phyloP scores from a whole-genome alignment of 805 yeast species.

The Myxozyma melibiosi region DNA sequence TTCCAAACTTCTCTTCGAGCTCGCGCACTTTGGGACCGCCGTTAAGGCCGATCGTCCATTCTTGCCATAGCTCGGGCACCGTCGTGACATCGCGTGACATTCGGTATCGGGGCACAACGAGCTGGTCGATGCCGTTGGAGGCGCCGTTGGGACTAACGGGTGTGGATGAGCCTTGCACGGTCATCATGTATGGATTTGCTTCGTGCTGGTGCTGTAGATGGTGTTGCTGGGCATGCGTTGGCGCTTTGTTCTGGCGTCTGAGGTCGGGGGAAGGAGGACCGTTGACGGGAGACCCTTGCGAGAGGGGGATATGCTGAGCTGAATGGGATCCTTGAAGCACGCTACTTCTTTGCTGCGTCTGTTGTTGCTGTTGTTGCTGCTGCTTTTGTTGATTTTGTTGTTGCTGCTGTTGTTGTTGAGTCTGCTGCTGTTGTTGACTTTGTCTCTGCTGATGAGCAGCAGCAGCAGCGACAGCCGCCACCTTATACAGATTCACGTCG shows the following conservation, averaged over 20 bases:
- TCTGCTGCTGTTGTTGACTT: constrained; percentile 15
- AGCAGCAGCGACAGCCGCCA: constrained; percentile 10
- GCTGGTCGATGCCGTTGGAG: constrained; percentile 3
- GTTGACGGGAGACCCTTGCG: constrained; percentile 1
- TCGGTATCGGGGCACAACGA: constrained; percentile 23
- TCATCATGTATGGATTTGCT: constrained; percentile 15
- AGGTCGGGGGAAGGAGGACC: constrained; percentile 5
- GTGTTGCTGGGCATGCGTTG: constrained; percentile 19
- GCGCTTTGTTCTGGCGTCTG: constrained; percentile 23
- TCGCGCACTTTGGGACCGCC: constrained; percentile 30
- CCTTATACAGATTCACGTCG: constrained; percentile 15
- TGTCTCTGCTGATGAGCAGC: constrained; percentile 4
- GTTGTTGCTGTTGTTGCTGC: constrained; percentile 5
- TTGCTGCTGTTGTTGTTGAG: constrained; percentile 5
- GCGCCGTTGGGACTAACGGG: constrained; percentile 5
- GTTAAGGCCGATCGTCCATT: constrained; percentile 29
- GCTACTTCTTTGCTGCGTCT: no score
- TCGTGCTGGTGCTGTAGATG: constrained; percentile 26
- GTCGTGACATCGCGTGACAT: constrained; percentile 25
- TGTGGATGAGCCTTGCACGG: neutral
- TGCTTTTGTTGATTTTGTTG: constrained; percentile 9
- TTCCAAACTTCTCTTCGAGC: constrained; percentile 28
- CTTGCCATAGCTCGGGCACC: constrained; percentile 30
- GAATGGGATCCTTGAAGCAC: neutral
- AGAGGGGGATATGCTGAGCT: neutral